Evolutionary conservation across 345 rosid genomes (phyloP), one percentile per base, ranked within the genome.

Genomic region (Ceriops decandra): DNA sequence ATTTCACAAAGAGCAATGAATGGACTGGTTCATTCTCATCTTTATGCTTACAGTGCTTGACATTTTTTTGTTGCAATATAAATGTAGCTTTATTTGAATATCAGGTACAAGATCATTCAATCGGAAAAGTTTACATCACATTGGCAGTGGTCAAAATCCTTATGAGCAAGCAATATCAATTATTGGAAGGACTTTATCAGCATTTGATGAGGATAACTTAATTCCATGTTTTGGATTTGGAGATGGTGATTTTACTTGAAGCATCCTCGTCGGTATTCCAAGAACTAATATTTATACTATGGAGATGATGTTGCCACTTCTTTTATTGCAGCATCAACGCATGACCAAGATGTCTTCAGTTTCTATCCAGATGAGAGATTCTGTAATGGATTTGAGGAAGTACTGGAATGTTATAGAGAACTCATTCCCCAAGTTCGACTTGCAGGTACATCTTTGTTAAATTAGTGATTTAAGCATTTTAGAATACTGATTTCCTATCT

Each of bases 1-100:
- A 91, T 82, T 88, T 91, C 81, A 93, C 98, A 1, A 93, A 93
- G 81, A 93, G 98, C 87, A 93, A 93, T 5, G 97, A 93, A 33
- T 91, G 98, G 98, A 91, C 97, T 79, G 97, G 97, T 87, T 65
- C 26, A 16, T 58, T 72, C 26, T 61, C 20, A 20, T 63, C 60
- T 64, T 20, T 15, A 60, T 52, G n/a, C 52, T 67, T 21, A 21
- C 61, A 32, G 58, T 38, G 26, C 21, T 21, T 49, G 24, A 22
- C 1, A 26, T 59, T 51, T 1, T 69, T 56, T 9, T 70, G n/a
- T 42, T 32, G 5, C 67, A 60, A 53, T 26, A 51, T 57, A 60
- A 60, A 61, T 62, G 52, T 70, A 73, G 53, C 58, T 57, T 4
- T 54, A 13, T 47, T 73, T 67, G 16, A 38, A 70, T 62, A 68